Evolutionary conservation across 2,329 filamentous ascomycete species (phyloP), one percentile per base, ranked within the genome.

Genomic region (Fusarium sp.): DNA sequence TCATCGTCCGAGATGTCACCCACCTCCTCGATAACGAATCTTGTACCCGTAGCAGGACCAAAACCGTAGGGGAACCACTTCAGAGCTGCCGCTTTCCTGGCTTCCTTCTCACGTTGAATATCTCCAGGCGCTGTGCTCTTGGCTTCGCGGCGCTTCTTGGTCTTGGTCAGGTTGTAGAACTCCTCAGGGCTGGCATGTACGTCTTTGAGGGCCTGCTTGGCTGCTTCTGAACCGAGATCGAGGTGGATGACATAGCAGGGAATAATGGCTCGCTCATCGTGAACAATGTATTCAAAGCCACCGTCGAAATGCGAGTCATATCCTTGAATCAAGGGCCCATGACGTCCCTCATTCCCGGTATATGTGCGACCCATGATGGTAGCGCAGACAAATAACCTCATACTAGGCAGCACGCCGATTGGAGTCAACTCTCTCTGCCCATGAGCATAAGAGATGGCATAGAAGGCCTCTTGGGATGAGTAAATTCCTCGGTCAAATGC

Each of bases 11-110:
- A 79, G 14, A 82, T 72, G 42, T 84, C 83, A 3, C 80, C 83
- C 33, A 86, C 80, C 54, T 84, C 83, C 66, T 86, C 84, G 55
- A 86, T 81, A 7, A 85, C 82, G 64, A 86, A 84, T 17, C 65
- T 80, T 0, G 77, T 81, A 5, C 83, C 83, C 1, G 77, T 82
- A 4, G 83, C 82, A 4, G 83, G 81, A 0, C 85, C 84, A 71
- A 80, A 86, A 3, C 84, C 83, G 58, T 84, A 86, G 1, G 84
- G 83, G 55, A 86, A 86, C 75, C 80, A 86, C 75, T 86, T 86
- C 39, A 81, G 71, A 1, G 83, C 84, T 13, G 81, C 78, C 1
- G 83, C 82, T 50, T 83, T 79, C 52, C 79, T 73, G 14, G 81
- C 83, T 45, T 81, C 78, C 65, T 82, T 82, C 47, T 75, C 74